Evolutionary conservation across 108 stramenopile genomes (phyloP).

Genomic region (Skeletonema costatum): DNA sequence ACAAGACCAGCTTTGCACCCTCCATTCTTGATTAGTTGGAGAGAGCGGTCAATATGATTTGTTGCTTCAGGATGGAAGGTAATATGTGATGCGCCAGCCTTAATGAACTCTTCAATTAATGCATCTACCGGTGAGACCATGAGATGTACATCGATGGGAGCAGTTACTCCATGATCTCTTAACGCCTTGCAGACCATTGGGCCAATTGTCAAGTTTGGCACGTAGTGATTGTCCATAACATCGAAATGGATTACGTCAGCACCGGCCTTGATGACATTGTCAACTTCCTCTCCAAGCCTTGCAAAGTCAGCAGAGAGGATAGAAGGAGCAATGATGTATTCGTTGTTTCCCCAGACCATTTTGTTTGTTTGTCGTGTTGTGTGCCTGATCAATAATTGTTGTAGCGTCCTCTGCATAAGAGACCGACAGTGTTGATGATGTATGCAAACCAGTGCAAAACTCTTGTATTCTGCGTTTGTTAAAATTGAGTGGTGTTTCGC

Average conservation of each 20-base stretch:
- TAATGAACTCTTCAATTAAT: slow-evolving; percentile 91
- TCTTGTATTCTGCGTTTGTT: no score
- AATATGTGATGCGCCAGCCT: slow-evolving; percentile 98
- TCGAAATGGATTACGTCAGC: slow-evolving; percentile 99
- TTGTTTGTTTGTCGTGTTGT: slow-evolving; percentile 2
- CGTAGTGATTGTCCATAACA: slow-evolving; percentile 99
- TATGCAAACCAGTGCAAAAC: no score
- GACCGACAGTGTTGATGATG: background rate
- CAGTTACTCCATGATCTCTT: slow-evolving; percentile 97
- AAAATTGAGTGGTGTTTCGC: no score
- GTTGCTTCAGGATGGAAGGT: slow-evolving; percentile 99
- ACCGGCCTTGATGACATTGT: slow-evolving; percentile 95
- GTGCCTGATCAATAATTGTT: background rate
- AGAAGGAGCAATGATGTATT: slow-evolving; percentile 98
- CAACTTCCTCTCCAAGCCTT: slow-evolving; percentile 95
- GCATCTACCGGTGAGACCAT: slow-evolving; percentile 98
- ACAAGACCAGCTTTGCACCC: slow-evolving; percentile 99
- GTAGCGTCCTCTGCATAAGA: background rate
- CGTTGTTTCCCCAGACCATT: slow-evolving; percentile 89
- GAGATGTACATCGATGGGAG: slow-evolving; percentile 98
- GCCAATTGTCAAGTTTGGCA: slow-evolving; percentile 98
- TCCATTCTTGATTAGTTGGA: slow-evolving; percentile 92
- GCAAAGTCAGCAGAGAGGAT: slow-evolving; percentile 99
- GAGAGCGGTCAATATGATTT: slow-evolving; percentile 94
- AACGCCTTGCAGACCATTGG: slow-evolving; percentile 99